phyloP scores from a whole-genome alignment of 2,329 filamentous ascomycete species.

The Trichoderma sp. region DNA sequence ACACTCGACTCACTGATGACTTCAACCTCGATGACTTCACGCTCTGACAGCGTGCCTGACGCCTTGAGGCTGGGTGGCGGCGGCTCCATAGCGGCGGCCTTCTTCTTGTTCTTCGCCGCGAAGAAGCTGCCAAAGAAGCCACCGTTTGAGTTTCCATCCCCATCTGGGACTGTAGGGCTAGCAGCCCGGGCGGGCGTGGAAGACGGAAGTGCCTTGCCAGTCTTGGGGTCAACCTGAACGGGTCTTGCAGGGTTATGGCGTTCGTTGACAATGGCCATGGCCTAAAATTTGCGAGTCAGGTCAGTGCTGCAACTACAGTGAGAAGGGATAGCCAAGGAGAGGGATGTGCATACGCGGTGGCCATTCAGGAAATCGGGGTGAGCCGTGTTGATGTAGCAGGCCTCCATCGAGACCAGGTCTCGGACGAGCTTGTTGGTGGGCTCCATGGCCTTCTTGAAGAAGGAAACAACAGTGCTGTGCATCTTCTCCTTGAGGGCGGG shows the following conservation, averaged over 20 bases:
- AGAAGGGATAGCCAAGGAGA: not conserved
- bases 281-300: slow-evolving; percentile 47
- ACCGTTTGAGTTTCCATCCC: slow-evolving; percentile 56
- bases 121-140: slow-evolving; percentile 99
- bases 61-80: slow-evolving; percentile 92
- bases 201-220: slow-evolving; percentile 84
- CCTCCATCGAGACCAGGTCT: slow-evolving; percentile 92
- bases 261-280: slow-evolving; percentile 98
- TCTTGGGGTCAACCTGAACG: slow-evolving; percentile 96
- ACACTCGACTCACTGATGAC: slow-evolving; percentile 77
- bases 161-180: slow-evolving; percentile 68
- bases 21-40: slow-evolving; percentile 93
- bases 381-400: slow-evolving; percentile 97
- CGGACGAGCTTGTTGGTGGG: slow-evolving; percentile 95
- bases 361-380: slow-evolving; percentile 98
- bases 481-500: slow-evolving; percentile 97
- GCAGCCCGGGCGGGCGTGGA: slow-evolving; percentile 69
- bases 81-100: slow-evolving; percentile 99
- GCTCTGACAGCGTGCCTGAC: slow-evolving; percentile 88
- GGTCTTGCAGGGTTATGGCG: slow-evolving; percentile 80
- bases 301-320: not conserved
- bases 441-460: slow-evolving; percentile 99
- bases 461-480: slow-evolving; percentile 84
- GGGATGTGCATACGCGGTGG: slow-evolving; percentile 65
- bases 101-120: slow-evolving; percentile 99